Evolutionary conservation across 148 eudicot genomes (phyloP).

Genomic region (Agrostemma githago): DNA sequence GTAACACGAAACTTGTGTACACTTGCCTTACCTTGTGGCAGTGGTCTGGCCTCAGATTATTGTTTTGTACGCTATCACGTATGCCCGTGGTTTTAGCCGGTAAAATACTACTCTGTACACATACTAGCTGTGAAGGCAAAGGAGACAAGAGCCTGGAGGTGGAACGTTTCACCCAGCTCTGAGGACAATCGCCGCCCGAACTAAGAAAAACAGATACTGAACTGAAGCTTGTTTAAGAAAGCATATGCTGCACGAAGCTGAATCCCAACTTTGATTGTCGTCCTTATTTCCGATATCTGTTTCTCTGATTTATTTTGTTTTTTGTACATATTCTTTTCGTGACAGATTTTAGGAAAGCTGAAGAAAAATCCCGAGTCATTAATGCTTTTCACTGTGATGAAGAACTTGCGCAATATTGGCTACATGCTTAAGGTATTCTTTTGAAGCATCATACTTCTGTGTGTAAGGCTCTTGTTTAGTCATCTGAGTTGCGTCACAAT

Average conservation of each 20-base stretch:
- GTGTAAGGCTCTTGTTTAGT: not conserved
- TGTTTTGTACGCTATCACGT: not conserved
- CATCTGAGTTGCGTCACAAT: not conserved
- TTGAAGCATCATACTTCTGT: conserved; percentile 12
- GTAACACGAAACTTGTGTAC: no score
- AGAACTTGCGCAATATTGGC: conserved; percentile 60
- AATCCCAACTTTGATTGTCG: not conserved
- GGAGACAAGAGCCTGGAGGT: not conserved
- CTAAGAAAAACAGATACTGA: no score
- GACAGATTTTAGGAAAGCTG: conserved; percentile 75
- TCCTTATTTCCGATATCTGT: not conserved
- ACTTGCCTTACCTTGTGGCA: no score
- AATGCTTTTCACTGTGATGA: conserved; percentile 72
- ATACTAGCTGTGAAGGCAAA: not conserved
- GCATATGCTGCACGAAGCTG: not conserved
- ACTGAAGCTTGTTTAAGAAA: not conserved
- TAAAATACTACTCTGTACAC: not conserved
- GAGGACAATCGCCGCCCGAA: no score
- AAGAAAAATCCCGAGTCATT: conserved; percentile 62
- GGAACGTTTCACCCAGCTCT: not conserved
- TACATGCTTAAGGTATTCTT: conserved; percentile 64
- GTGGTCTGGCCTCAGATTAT: not conserved
- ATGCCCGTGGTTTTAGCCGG: no score
- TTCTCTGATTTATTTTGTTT: not conserved
- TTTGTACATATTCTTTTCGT: conserved; percentile 24